Evolutionary conservation across 2,329 filamentous ascomycete species (phyloP).

Genomic region (Pestalotiopsis sp.): DNA sequence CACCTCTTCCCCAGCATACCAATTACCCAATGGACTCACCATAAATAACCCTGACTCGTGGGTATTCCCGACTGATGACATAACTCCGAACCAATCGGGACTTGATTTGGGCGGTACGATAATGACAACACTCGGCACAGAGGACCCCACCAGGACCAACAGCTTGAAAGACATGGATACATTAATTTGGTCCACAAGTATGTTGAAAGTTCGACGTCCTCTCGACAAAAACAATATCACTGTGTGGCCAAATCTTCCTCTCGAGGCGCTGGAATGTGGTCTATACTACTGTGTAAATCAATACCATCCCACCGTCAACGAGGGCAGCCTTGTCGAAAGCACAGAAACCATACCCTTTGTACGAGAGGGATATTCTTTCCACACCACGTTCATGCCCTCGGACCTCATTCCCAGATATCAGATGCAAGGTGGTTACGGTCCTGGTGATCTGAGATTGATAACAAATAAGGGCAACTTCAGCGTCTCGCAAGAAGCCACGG

Average conservation of each 20-base stretch:
- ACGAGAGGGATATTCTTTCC: neutral
- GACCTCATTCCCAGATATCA: too few relatives aligned
- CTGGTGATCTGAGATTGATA: too few relatives aligned
- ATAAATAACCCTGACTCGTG: neutral
- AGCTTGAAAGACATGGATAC: constrained; percentile 3
- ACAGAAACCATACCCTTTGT: neutral
- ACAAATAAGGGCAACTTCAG: too few relatives aligned
- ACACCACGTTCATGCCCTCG: too few relatives aligned
- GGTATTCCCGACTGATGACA: neutral
- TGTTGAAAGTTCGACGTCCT: neutral
- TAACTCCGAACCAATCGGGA: neutral
- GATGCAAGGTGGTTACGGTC: too few relatives aligned
- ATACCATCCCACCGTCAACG: neutral
- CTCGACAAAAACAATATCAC: too few relatives aligned
- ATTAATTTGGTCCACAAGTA: constrained; percentile 1
- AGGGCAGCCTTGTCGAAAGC: neutral
- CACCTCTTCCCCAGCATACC: neutral
- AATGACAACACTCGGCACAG: constrained; percentile 6
- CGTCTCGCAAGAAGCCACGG: neutral
- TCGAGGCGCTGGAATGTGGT: neutral
- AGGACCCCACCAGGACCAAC: neutral
- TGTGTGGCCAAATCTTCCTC: neutral
- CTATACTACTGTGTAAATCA: constrained; percentile 10
- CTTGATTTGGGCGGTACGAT: neutral
- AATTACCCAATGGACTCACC: neutral